Evolutionary conservation across 176 grass and related monocot genomes (phyloP), one percentile per base, ranked within the genome.

Genomic region (Areca catechu): DNA sequence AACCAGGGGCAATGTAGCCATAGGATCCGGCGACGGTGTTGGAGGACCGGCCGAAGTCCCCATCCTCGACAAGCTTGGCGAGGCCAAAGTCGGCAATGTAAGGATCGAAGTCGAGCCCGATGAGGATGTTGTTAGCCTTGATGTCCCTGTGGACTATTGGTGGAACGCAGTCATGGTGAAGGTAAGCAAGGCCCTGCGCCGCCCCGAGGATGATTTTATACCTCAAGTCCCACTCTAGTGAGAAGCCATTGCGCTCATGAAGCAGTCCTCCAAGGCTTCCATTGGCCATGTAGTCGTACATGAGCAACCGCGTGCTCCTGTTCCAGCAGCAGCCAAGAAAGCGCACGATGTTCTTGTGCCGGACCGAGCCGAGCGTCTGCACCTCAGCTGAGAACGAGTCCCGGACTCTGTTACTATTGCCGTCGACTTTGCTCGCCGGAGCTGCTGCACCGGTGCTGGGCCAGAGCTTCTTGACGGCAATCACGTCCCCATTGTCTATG

Each of bases 281-380:
- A 57, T 97, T 97, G 20, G 87, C 69, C 93, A 97, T 92, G 87
- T 97, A 97, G 51, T 97, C 93, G 52, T 97, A 97, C 93, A 97
- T 97, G 62, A 97, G 79, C 62, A 97, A 69, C 16, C 93, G 74
- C 1, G 69, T 97, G 58, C 17, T 91, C 78, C 75, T 80, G 74
- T 97, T 97, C 93, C 87, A 92, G 88, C 93, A 97, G 76, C 87
- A 97, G 0, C 93, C 93, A 0, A 97, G 84, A 68, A 97, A 97
- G 0, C 93, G 51, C 3, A 97, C 93, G 22, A 97, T 97, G 83
- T 97, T 97, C 85, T 97, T 97, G 79, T 97, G 93, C 29, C 93
- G 83, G 83, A 97, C 88, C 12, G 81, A 85, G 0, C 93, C 93
- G 16, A 97, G 76, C 49, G 93, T 97, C 19, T 78, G 79, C 68